Evolutionary conservation across 768 basidiomycete species (phyloP).

Genomic region (Agaricus bisporus): DNA sequence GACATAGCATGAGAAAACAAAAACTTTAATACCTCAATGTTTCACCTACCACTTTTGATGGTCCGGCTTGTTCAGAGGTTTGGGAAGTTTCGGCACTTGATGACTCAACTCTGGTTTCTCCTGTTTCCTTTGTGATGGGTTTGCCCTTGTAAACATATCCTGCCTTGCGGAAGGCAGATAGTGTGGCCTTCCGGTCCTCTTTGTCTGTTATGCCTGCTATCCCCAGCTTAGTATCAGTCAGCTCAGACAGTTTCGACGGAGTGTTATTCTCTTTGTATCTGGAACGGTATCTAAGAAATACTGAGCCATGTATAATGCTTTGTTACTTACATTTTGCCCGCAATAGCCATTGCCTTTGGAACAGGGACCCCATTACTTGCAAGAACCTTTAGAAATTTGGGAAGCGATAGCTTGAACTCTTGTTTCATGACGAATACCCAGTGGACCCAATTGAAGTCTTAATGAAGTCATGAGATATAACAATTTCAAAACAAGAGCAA

Average conservation of each 20-base stretch:
- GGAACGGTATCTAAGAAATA: slow-evolving; percentile 6
- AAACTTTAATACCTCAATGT: no score
- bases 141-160: slow-evolving; percentile 41
- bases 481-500: background rate
- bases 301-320: background rate
- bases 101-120: slow-evolving; percentile 11
- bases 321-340: slow-evolving; percentile 57
- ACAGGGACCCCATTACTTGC: slow-evolving; percentile 52
- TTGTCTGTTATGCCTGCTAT: slow-evolving; percentile 56
- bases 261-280: slow-evolving; percentile 75
- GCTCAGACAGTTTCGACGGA: slow-evolving; percentile 42
- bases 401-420: slow-evolving; percentile 48
- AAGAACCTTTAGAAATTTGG: slow-evolving; percentile 61
- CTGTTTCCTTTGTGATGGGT: slow-evolving; percentile 17
- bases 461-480: slow-evolving; percentile 2
- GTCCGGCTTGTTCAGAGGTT: background rate
- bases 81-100: slow-evolving; percentile 9
- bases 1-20: background rate
- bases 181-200: slow-evolving; percentile 53
- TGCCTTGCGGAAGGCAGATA: slow-evolving; percentile 56
- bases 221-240: slow-evolving; percentile 56
- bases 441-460: no score
- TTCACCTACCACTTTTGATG: no score
- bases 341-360: slow-evolving; percentile 61
- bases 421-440: slow-evolving; percentile 16